These are phyloP conservation scores for Aspergillus asperescens DNA, from an alignment of 495 filamentous ascomycete genomes.

Conservation along the genomic window DNA sequence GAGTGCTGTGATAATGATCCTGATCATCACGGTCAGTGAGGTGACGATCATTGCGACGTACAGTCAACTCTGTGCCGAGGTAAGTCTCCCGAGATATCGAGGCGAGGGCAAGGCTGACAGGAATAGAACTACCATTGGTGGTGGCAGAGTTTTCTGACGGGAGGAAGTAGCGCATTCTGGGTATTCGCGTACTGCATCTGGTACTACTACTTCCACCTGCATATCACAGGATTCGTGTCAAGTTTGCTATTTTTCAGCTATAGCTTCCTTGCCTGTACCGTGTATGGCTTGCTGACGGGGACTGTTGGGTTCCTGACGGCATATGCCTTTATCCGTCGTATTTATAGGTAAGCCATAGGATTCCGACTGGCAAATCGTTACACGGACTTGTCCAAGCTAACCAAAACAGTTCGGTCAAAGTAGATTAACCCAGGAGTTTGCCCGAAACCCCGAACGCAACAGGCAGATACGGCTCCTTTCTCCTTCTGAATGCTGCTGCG, in stretches of 20 bases:
- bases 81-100: slow-evolving; percentile 22
- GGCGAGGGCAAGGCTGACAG: slow-evolving; percentile 13
- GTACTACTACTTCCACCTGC: slow-evolving; percentile 80
- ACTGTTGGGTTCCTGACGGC: slow-evolving; percentile 86
- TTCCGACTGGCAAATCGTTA: not conserved
- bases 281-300: slow-evolving; percentile 79
- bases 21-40: slow-evolving; percentile 77
- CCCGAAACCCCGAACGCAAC: not conserved
- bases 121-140: slow-evolving; percentile 86
- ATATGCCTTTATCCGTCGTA: slow-evolving; percentile 82
- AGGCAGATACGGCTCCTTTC: too few relatives aligned
- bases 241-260: slow-evolving; percentile 85
- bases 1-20: slow-evolving; percentile 66
- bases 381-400: slow-evolving; percentile 3
- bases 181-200: slow-evolving; percentile 81
- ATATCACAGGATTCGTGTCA: slow-evolving; percentile 77
- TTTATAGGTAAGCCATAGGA: slow-evolving; percentile 64
- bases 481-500: too few relatives aligned
- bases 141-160: slow-evolving; percentile 88
- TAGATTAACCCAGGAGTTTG: slow-evolving; percentile 25
- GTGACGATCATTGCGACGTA: slow-evolving; percentile 89
- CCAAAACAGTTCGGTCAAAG: slow-evolving; percentile 35
- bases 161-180: slow-evolving; percentile 76
- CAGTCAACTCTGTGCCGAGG: slow-evolving; percentile 74
- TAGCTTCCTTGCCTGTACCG: slow-evolving; percentile 68